These are phyloP conservation scores for Magnaporthales sp. DNA, from an alignment of 2,329 filamentous ascomycete species.

Conservation along the genomic window DNA sequence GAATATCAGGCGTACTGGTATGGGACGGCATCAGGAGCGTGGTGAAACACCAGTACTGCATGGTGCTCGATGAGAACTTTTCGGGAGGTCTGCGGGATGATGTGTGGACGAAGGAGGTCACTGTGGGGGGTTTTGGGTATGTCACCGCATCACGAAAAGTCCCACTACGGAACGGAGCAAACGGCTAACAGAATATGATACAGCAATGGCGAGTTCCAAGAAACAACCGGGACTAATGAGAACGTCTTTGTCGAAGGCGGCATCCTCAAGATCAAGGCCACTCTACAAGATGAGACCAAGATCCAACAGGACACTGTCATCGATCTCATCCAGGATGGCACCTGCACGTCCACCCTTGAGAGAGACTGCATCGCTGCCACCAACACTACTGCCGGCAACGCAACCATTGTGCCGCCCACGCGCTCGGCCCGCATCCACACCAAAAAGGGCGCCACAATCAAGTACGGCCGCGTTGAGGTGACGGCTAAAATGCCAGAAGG, in stretches of 20 bases:
- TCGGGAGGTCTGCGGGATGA: slow-evolving; percentile 45
- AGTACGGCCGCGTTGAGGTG: slow-evolving; percentile 75
- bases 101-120: slow-evolving; percentile 67
- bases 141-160: slow-evolving; percentile 18
- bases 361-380: slow-evolving; percentile 60
- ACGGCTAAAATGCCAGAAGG: slow-evolving; percentile 66
- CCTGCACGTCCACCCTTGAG: slow-evolving; percentile 55
- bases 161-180: neutral
- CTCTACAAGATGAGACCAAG: slow-evolving; percentile 59
- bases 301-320: slow-evolving; percentile 59
- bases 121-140: slow-evolving; percentile 69
- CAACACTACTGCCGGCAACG: slow-evolving; percentile 62
- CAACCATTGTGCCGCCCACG: slow-evolving; percentile 68
- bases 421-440: slow-evolving; percentile 74
- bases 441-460: slow-evolving; percentile 60
- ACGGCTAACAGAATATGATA: neutral
- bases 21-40: slow-evolving; percentile 68
- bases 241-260: slow-evolving; percentile 68
- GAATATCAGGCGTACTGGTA: slow-evolving; percentile 59
- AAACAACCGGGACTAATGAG: slow-evolving; percentile 62
- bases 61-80: slow-evolving; percentile 60
- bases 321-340: slow-evolving; percentile 56
- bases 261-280: slow-evolving; percentile 66
- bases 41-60: slow-evolving; percentile 65
- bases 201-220: slow-evolving; percentile 74